Conservation (phyloP, 345 rosid genomes). For the Sisymbrium altissimum region DNA sequence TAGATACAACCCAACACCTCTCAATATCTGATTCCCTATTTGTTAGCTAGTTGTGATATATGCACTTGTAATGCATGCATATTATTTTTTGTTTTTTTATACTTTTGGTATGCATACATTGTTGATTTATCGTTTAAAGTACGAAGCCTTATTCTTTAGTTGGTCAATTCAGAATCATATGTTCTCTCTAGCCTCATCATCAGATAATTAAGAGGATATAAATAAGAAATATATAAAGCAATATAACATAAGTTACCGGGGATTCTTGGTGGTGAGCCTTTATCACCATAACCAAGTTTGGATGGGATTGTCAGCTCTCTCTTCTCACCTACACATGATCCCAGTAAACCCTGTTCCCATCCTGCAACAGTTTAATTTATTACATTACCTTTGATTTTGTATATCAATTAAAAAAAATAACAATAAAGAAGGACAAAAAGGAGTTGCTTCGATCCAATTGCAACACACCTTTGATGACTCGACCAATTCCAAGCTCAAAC, state of each 20-base stretch:
- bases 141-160: background rate
- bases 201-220: background rate
- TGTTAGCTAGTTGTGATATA: no score
- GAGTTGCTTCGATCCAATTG: background rate
- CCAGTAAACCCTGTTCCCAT: conserved; percentile 93
- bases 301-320: conserved; percentile 90
- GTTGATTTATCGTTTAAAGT: background rate
- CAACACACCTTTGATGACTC: conserved; percentile 78
- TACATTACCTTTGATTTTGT: no score
- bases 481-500: no score
- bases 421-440: background rate
- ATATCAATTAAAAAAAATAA: background rate
- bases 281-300: conserved; percentile 83
- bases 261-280: conserved; percentile 87
- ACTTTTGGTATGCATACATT: background rate
- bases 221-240: background rate
- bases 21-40: background rate
- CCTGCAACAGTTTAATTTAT: no score
- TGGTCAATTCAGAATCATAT: background rate
- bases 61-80: background rate
- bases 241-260: conserved; percentile 50
- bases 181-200: no score
- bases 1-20: background rate
- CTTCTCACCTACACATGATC: conserved; percentile 85
- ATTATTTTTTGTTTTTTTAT: background rate